Evolutionary conservation across 441 rosid species (phyloP).

Genomic region (Macaranga tanarius): DNA sequence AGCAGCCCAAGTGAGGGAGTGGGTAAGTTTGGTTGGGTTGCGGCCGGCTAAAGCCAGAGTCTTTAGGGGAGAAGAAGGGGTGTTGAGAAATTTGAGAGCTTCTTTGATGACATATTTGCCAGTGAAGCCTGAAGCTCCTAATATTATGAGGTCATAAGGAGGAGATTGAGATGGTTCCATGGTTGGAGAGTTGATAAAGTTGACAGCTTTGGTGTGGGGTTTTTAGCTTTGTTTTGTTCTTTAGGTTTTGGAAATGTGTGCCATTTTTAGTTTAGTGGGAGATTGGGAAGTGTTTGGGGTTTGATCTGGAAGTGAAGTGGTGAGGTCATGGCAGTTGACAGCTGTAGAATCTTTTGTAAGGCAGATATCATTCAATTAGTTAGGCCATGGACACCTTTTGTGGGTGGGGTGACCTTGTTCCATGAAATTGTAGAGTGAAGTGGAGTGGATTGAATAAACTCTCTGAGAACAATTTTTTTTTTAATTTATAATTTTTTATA

Average conservation of each 20-base stretch:
- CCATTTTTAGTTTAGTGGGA: no score
- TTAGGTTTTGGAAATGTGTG: background rate
- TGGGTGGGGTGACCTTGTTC: no score
- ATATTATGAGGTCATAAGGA: conserved; percentile 54
- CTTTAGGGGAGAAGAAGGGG: conserved; percentile 65
- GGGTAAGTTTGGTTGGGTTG: conserved; percentile 49
- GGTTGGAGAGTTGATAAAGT: no score
- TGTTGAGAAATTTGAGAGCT: conserved; percentile 70
- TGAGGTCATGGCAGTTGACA: no score
- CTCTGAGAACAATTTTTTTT: no score
- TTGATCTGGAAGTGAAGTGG: no score
- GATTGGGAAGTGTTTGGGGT: no score
- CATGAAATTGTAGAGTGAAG: no score
- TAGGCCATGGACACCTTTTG: background rate
- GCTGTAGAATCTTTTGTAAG: no score
- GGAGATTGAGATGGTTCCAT: conserved; percentile 24
- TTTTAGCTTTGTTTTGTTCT: background rate
- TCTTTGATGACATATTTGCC: conserved; percentile 82
- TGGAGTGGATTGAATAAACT: no score
- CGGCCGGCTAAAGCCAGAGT: conserved; percentile 84
- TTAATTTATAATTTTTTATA: no score
- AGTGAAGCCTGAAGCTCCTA: conserved; percentile 92
- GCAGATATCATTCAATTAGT: no score
- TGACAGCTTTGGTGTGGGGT: background rate
- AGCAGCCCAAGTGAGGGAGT: conserved; percentile 74